Conservation (phyloP, 768 basidiomycete genomes). For the Mycena pura region DNA sequence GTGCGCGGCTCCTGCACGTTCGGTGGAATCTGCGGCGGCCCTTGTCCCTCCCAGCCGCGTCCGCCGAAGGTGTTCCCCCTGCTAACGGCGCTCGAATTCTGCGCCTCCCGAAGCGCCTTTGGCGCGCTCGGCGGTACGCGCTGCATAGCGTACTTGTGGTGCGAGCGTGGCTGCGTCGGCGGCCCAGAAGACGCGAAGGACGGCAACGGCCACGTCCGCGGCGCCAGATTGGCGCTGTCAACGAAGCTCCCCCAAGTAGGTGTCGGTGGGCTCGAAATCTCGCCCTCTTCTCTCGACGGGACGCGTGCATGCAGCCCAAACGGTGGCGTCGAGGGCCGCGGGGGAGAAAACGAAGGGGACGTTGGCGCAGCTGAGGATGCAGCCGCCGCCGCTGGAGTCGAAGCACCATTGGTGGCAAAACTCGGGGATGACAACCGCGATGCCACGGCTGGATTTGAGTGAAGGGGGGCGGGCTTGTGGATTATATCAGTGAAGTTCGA, state of each 20-base stretch:
- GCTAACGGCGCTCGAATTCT: neutral
- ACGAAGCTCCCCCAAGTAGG: neutral
- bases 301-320: neutral
- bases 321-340: neutral
- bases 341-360: neutral
- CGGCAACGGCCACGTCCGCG: neutral
- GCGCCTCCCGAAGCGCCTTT: constrained; percentile 27
- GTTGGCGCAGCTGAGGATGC: neutral
- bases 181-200: neutral
- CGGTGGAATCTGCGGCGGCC: constrained; percentile 10
- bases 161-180: constrained; percentile 26
- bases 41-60: neutral
- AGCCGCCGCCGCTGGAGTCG: neutral
- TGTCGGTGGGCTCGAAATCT: constrained; percentile 9
- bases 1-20: neutral
- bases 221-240: neutral
- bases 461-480: neutral
- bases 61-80: neutral
- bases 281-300: constrained; percentile 19
- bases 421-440: neutral
- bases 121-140: constrained; percentile 25
- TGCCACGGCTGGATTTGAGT: neutral
- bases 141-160: constrained; percentile 2
- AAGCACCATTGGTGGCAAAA: neutral
- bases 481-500: constrained; percentile 12